Base-by-base conservation (phyloP, 371 early-diverging fungal species). In the Rhizomucor pusillus region DNA sequence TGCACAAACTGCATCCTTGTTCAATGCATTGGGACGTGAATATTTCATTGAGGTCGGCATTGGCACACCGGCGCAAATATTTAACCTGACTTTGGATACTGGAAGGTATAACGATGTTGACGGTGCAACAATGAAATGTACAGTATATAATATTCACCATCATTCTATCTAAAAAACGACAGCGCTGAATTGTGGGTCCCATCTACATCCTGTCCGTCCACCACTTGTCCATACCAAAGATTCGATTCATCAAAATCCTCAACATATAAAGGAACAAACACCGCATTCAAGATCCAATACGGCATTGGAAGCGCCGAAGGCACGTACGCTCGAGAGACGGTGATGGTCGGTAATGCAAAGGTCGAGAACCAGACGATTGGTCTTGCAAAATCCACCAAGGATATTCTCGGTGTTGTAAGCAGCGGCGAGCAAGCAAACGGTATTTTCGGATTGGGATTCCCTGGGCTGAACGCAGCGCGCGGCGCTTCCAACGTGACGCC, bases 161-260 rank as follows among this genome's bases (percentile, higher is more conserved):
- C 29, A 5, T 29, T 29, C 29, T 29, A 11, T 18, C 2, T 23
- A 6, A 13, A 48, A 29, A 5, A 23, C 24, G 14, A 19, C 3
- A 74, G 71, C 58, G 69, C 71, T 48, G 73, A 76, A 33, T 41
- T 76, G 0, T 76, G 77, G 77, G 50, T 76, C 5, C 77, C 77
- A 9, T 65, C 73, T 0, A 61, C 56, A 1, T n/a, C 45, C 14
- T 76, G 77, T 50, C 61, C 71, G 12, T 34, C 41, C 0, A 33
- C 40, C 0, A 24, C 29, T 11, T 76, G 77, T 46, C 73, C 77
- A 4, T 68, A 66, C 19, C 55, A 47, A 11, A 63, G 74, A 11
- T 79, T 76, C 47, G 64, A 74, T 35, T 0, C 53, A 11, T 39
- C 43, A 1, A 60, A 62, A 4, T 77, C 77, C 13, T 63, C 62